Conservation (phyloP, 2,329 filamentous ascomycete species). For the Apiospora sp. region DNA sequence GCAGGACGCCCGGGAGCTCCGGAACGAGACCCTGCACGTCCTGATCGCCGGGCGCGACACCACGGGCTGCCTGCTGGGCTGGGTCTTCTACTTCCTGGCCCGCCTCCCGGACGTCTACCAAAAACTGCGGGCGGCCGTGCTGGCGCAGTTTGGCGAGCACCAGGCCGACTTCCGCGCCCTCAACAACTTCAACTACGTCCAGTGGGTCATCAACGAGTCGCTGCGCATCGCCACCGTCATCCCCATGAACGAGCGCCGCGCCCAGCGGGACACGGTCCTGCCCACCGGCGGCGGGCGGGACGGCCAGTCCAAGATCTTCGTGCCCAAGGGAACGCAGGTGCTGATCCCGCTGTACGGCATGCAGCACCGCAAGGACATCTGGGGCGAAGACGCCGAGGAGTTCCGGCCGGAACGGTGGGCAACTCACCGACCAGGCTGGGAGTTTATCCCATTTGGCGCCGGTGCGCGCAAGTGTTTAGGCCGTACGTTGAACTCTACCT, state of each 20-base stretch:
- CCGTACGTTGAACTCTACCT: slow-evolving; percentile 35
- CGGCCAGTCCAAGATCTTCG: slow-evolving; percentile 38
- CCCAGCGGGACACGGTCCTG: slow-evolving; percentile 38
- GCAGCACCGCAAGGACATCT: slow-evolving; percentile 45
- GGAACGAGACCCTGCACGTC: slow-evolving; percentile 45
- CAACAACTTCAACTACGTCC: slow-evolving; percentile 34
- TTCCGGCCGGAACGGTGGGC: slow-evolving; percentile 46
- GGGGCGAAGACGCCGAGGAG: slow-evolving; percentile 41
- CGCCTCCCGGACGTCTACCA: slow-evolving; percentile 31
- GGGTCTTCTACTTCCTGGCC: slow-evolving; percentile 35
- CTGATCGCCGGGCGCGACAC: slow-evolving; percentile 62
- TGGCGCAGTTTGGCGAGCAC: slow-evolving; percentile 29
- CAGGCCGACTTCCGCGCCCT: slow-evolving; percentile 33
- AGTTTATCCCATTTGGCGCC: slow-evolving; percentile 44
- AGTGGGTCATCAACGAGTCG: slow-evolving; percentile 36
- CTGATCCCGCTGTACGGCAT: slow-evolving; percentile 39
- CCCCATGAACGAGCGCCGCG: slow-evolving; percentile 40
- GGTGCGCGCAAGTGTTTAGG: slow-evolving; percentile 45
- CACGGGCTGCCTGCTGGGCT: slow-evolving; percentile 56
- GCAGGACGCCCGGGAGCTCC: slow-evolving; percentile 53
- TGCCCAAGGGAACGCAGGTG: slow-evolving; percentile 38
- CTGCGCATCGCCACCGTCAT: slow-evolving; percentile 35
- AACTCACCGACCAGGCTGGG: slow-evolving; percentile 37
- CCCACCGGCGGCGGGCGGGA: slow-evolving; percentile 44
- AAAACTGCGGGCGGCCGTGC: slow-evolving; percentile 28